These are phyloP conservation scores for Crithidia brevicula DNA, from an alignment of 208 protist genomes.

Conservation along the genomic window DNA sequence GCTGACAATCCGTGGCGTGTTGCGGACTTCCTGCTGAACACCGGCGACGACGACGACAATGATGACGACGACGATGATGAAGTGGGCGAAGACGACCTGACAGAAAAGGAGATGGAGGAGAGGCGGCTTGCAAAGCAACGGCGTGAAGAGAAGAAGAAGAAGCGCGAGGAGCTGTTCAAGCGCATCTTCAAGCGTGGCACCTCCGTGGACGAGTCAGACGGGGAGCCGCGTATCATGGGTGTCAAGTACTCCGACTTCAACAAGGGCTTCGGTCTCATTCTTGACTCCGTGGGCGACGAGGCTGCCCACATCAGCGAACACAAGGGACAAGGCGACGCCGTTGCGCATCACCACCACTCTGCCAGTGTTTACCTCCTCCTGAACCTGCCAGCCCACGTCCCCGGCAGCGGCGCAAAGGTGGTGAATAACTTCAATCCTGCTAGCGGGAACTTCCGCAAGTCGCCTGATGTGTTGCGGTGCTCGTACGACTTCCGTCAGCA, in stretches of 20 bases:
- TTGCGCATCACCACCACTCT: constrained; percentile 52
- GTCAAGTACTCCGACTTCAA: constrained; percentile 83
- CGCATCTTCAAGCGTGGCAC: constrained; percentile 74
- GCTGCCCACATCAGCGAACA: constrained; percentile 34
- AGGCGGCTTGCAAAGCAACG: constrained; percentile 25
- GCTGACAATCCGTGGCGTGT: constrained; percentile 60
- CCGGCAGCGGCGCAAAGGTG: constrained; percentile 24
- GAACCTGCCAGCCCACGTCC: constrained; percentile 65
- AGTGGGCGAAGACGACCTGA: constrained; percentile 55
- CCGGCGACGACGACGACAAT: constrained; percentile 59
- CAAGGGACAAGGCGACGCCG: constrained; percentile 29
- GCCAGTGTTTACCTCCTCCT: constrained; percentile 64
- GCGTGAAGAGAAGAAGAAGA: constrained; percentile 38
- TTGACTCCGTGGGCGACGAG: constrained; percentile 73
- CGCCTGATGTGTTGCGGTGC: constrained; percentile 56
- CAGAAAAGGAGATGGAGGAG: constrained; percentile 44
- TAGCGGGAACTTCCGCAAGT: constrained; percentile 47
- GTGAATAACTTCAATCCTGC: constrained; percentile 73
- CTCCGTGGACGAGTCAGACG: constrained; percentile 54
- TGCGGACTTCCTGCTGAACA: constrained; percentile 70
- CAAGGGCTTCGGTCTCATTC: constrained; percentile 67
- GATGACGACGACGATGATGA: constrained; percentile 48
- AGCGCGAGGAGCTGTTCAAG: constrained; percentile 69
- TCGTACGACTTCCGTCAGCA: constrained; percentile 75
- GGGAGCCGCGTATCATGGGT: constrained; percentile 70